phyloP scores from a whole-genome alignment of 169 alveolate genomes.

The Plasmodium berghei region DNA sequence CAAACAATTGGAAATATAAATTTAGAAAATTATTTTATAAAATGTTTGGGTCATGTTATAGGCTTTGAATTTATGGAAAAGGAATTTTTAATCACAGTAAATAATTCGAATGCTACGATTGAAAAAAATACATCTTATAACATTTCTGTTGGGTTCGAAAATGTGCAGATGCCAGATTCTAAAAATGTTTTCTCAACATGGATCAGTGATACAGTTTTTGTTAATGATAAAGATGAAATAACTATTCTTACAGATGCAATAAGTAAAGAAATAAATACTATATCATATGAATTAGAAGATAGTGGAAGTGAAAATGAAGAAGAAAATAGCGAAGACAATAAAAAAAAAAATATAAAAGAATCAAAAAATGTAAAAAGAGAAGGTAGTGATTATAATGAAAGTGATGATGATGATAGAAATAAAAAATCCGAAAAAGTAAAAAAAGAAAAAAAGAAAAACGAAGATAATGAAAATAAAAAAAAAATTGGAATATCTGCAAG shows the following conservation, averaged over 20 bases:
- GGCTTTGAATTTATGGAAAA: conserved; percentile 91
- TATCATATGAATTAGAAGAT: conserved; percentile 88
- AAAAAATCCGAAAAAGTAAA: background rate
- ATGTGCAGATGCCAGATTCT: conserved; percentile 78
- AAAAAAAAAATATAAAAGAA: too few species aligned
- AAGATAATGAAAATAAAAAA: conserved; percentile 66
- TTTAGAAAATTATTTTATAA: conserved; percentile 83
- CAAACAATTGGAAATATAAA: background rate
- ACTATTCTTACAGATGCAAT: conserved; percentile 83
- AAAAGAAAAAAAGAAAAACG: conserved; percentile 28
- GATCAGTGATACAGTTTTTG: conserved; percentile 91
- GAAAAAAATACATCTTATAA: conserved; percentile 88
- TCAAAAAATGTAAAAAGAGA: background rate
- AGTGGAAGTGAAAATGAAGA: conserved; percentile 85
- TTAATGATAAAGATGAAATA: conserved; percentile 81
- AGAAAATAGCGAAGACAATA: conserved; percentile 7
- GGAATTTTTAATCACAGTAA: conserved; percentile 75
- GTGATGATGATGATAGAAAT: conserved; percentile 11
- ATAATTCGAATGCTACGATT: conserved; percentile 62
- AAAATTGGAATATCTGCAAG: conserved; percentile 82
- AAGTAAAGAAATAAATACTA: conserved; percentile 87
- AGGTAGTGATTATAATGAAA: background rate
- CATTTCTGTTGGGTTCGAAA: conserved; percentile 88
- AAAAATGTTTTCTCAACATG: conserved; percentile 88
- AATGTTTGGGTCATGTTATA: conserved; percentile 88